Evolutionary conservation across 768 basidiomycete species (phyloP), one percentile per base, ranked within the genome.

Genomic region (Pulveroboletus frians): DNA sequence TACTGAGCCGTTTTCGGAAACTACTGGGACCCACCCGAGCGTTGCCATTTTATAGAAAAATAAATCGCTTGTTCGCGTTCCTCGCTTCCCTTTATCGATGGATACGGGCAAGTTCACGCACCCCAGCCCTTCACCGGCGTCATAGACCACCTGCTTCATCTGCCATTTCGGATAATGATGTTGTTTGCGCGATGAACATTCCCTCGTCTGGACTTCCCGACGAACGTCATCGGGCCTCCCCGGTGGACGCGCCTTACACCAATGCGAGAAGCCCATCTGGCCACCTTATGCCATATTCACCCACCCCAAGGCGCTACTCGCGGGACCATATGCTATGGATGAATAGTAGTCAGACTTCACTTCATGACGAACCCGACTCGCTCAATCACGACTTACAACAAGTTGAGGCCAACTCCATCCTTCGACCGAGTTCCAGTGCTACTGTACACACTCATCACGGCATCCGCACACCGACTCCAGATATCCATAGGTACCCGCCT

Each of bases 281-380:
- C 15, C 62, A 63, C 21, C 54, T 65, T 14, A 3, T 35, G 3
- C 60, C 60, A 8, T 40, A 38, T 36, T 41, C 61, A 15, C 63
- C 49, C 5, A 9, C 39, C 31, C 51, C 47, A 7, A 57, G 53
- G 27, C 53, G 39, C 20, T 39, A 42, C 40, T 54, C 61, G 1
- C 53, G 31, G 11, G 31, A 46, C 13, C 3, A 23, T 38, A 30
- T 49, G 2, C 11, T 55, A 7, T 51, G 46, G 51, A 45, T 53
- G 15, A 9, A 34, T 15, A 40, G 50, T 18, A 55, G 53, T 21
- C 57, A 44, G 35, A 36, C 43, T 17, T 50, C 63, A 26, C 21
- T 63, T 27, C 49, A 52, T 13, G 54, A 55, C 0, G 60, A 65
- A 17, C 60, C 57, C 18, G 11, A 10, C 32, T 36, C 44, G 1